Evolutionary conservation across 225 moss, liverwort and hornwort genomes (phyloP).

Genomic region (Straminergon stramineum): DNA sequence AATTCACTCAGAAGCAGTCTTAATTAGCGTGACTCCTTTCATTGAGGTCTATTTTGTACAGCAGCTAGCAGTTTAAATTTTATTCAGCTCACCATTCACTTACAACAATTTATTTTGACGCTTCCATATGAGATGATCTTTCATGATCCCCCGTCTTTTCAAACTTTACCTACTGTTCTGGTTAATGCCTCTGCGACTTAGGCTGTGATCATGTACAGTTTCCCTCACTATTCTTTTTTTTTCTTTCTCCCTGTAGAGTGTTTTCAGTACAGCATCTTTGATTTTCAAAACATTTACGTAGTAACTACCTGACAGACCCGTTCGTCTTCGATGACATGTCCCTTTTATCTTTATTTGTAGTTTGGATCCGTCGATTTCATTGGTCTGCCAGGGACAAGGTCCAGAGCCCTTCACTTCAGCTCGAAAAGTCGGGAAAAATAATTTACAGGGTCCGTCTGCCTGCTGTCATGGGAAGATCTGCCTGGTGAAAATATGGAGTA

Average conservation of each 20-base stretch:
- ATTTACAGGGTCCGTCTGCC: too few species aligned
- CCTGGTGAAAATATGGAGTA: neutral
- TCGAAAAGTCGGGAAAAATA: neutral
- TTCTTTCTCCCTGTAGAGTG: neutral
- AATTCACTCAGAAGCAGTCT: slow-evolving; percentile 29
- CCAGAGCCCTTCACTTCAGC: neutral
- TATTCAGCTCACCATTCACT: neutral
- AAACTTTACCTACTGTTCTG: neutral
- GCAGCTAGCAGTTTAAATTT: neutral
- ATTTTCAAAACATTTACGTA: neutral
- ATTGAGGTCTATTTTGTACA: slow-evolving; percentile 7
- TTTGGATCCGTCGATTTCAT: neutral
- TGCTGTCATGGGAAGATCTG: neutral
- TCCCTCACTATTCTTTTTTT: neutral
- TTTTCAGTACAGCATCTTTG: neutral
- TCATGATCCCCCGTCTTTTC: neutral
- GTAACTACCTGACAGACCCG: neutral
- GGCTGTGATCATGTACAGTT: neutral
- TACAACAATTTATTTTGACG: neutral
- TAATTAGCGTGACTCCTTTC: neutral
- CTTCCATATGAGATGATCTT: neutral
- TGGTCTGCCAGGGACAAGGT: too few species aligned
- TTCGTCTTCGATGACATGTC: neutral
- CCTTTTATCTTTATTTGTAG: neutral
- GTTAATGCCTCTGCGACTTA: neutral